Evolutionary conservation across 208 protist species (phyloP), one percentile per base, ranked within the genome.

Genomic region (Crithidia sp.): DNA sequence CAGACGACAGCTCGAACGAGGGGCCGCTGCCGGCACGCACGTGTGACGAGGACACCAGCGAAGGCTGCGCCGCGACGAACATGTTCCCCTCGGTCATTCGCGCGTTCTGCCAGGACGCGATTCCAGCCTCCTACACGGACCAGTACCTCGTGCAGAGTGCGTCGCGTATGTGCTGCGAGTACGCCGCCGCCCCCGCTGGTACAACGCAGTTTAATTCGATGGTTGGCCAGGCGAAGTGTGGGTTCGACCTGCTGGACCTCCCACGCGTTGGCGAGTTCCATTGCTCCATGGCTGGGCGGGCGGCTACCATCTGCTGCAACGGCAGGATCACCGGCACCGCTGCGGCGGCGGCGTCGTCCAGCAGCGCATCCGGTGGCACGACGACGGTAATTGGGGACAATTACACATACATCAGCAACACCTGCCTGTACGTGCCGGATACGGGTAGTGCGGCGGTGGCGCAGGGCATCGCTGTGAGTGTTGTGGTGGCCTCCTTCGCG

Each of bases 51-150:
- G 41, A 3, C 4, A 56, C 62, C 4, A 14, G n/a, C 37, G 14
- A 40, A 0, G 73, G 57, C 41, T 78, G 73, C 66, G 45, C 54
- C 17, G 73, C 64, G 5, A 0, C 57, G 39, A 43, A 50, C 36
- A 28, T 9, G 43, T 60, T 77, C 41, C 37, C 65, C 8, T 53
- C 72, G 3, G 8, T 71, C 16, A 36, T 72, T 14, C 73, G 65
- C 66, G 73, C 58, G 58, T 78, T 78, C 49, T 78, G 73, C 59
- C 9, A 62, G 36, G 55, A 60, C 19, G 41, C 66, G n/a, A 71
- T 72, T 49, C 73, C 62, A 0, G n/a, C 17, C 41, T 41, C 44
- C 37, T 78, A 78, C 65, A 67, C 58, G 16, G 66, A 78, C 44
- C 40, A n/a, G 12, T 78, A 68, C 52, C 45, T 78, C 5, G 37